Evolutionary conservation across 495 filamentous ascomycete genomes (phyloP).

Genomic region (Aspergillus indologenus): DNA sequence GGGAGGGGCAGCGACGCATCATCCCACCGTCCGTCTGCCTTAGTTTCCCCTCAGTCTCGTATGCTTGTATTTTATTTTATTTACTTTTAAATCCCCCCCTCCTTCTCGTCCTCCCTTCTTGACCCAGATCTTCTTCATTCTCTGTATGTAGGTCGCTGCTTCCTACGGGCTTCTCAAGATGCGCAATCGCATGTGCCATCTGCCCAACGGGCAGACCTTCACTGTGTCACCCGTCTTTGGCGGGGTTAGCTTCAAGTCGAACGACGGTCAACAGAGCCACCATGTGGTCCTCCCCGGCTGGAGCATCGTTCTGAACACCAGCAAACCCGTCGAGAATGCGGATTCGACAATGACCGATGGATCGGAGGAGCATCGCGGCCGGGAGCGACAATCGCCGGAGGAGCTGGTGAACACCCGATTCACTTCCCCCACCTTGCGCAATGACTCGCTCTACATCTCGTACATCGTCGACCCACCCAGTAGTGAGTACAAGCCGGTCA

Average conservation of each 20-base stretch:
- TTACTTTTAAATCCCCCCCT: not conserved
- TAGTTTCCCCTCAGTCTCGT: not conserved
- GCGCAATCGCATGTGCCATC: slow-evolving; percentile 44
- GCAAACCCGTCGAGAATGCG: slow-evolving; percentile 47
- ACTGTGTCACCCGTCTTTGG: slow-evolving; percentile 81
- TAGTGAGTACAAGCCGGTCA: slow-evolving; percentile 72
- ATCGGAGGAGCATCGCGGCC: slow-evolving; percentile 12
- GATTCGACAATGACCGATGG: slow-evolving; percentile 18
- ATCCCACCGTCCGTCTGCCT: not conserved
- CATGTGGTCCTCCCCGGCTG: slow-evolving; percentile 78
- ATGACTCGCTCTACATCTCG: slow-evolving; percentile 85
- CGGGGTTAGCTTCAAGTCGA: slow-evolving; percentile 81
- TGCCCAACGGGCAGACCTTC: slow-evolving; percentile 85
- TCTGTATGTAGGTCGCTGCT: not conserved
- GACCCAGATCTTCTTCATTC: not conserved
- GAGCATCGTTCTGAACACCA: slow-evolving; percentile 74
- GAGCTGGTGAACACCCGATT: slow-evolving; percentile 47
- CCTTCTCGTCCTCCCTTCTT: not conserved
- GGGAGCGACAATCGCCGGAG: slow-evolving; percentile 15
- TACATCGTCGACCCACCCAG: slow-evolving; percentile 81
- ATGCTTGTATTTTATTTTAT: not conserved
- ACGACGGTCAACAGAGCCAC: slow-evolving; percentile 65
- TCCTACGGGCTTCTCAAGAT: slow-evolving; percentile 13
- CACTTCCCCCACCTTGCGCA: slow-evolving; percentile 65
- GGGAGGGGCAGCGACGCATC: not conserved